Percentiles rank a stretch among this genome's conserved stretches.
These are phyloP conservation scores for Stylosanthes scabra DNA, from an alignment of 331 rosid genomes.

Conservation along the genomic window DNA sequence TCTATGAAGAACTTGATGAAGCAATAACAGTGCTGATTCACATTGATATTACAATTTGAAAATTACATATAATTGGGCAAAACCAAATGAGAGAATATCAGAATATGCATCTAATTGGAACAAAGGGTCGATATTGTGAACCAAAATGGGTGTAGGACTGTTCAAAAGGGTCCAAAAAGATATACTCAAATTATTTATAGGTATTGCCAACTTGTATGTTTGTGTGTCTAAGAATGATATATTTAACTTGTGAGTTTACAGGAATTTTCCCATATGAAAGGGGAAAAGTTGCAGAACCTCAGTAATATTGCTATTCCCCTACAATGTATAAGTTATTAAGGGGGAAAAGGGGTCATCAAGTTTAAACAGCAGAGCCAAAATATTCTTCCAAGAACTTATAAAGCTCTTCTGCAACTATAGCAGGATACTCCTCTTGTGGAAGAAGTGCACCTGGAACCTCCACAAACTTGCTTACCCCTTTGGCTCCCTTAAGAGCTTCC, in stretches of 20 bases:
- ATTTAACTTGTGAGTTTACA: no score
- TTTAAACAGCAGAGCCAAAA: slow-evolving; percentile 40
- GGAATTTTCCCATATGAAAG: background rate
- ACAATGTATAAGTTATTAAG: background rate
- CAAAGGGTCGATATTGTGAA: slow-evolving; percentile 24
- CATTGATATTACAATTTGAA: no score
- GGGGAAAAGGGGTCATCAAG: background rate
- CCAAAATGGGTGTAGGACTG: slow-evolving; percentile 2
- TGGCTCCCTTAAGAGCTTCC: slow-evolving; percentile 88
- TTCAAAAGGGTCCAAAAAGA: slow-evolving; percentile 14
- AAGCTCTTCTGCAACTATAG: slow-evolving; percentile 78
- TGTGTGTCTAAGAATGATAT: no score
- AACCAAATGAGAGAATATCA: no score
- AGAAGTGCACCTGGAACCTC: slow-evolving; percentile 95
- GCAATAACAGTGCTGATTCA: no score
- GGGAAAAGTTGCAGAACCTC: slow-evolving; percentile 15
- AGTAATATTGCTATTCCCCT: slow-evolving; percentile 12
- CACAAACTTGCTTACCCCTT: slow-evolving; percentile 87
- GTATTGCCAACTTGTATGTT: no score
- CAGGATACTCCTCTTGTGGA: slow-evolving; percentile 95
- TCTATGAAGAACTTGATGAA: no score
- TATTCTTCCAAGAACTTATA: slow-evolving; percentile 72
- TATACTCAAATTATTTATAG: no score
- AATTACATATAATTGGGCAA: no score
- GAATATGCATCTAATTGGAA: no score